These are phyloP conservation scores for Globisporangium apiculatum DNA, from an alignment of 352 stramenopile genomes.

Conservation along the genomic window DNA sequence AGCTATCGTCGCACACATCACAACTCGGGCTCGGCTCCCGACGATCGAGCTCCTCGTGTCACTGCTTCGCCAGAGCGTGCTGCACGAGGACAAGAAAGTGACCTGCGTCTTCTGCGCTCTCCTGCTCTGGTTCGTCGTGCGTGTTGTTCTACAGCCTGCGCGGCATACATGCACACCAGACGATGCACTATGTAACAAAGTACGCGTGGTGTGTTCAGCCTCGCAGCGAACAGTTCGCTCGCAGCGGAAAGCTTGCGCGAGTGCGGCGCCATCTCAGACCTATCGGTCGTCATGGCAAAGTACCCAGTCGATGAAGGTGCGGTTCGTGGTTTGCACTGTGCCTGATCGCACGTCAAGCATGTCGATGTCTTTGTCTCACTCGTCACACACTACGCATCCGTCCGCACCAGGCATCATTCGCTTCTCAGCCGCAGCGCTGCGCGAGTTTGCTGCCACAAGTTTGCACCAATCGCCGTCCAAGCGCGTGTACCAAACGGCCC, in stretches of 20 bases:
- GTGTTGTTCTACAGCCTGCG: no score
- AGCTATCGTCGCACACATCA: slow-evolving; percentile 20
- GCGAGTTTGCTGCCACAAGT: slow-evolving; percentile 53
- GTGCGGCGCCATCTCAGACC: slow-evolving; percentile 48
- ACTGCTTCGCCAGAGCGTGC: slow-evolving; percentile 48
- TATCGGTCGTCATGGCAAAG: slow-evolving; percentile 69
- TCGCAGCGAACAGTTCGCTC: slow-evolving; percentile 39
- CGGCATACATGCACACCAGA: no score
- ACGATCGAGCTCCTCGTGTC: slow-evolving; percentile 37
- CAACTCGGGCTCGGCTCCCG: slow-evolving; percentile 12
- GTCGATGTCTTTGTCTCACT: neutral
- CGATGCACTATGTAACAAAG: no score
- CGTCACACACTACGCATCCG: neutral
- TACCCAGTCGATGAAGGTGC: slow-evolving; percentile 59
- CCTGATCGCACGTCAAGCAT: neutral
- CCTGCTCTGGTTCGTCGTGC: slow-evolving; percentile 30
- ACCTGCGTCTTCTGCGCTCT: slow-evolving; percentile 54
- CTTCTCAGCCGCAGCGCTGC: slow-evolving; percentile 44
- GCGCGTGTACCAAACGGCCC: slow-evolving; percentile 51
- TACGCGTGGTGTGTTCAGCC: slow-evolving; percentile 11
- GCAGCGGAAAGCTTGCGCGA: slow-evolving; percentile 35
- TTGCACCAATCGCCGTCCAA: slow-evolving; percentile 53
- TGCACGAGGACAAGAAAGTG: slow-evolving; percentile 69
- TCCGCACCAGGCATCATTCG: slow-evolving; percentile 41
- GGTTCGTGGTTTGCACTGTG: neutral